Evolutionary conservation across 208 protist species (phyloP).

Genomic region (Wallacemonas collosoma): DNA sequence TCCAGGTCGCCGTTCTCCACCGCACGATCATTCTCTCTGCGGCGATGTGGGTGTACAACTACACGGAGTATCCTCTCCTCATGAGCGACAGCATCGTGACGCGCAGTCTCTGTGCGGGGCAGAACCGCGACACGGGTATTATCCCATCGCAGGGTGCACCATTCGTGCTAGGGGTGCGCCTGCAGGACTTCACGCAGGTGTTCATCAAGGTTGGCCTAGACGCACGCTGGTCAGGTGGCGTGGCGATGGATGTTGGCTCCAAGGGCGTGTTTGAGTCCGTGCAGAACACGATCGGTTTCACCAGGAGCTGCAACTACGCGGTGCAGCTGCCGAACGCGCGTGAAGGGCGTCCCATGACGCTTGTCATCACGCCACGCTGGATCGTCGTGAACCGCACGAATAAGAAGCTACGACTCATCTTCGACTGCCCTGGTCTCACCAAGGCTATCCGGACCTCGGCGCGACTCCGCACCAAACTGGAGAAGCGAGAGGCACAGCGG

Average conservation of each 20-base stretch:
- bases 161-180: slow-evolving; percentile 66
- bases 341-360: slow-evolving; percentile 60
- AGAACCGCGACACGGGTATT: slow-evolving; percentile 63
- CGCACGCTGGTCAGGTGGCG: slow-evolving; percentile 57
- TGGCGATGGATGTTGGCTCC: slow-evolving; percentile 63
- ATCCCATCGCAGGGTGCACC: slow-evolving; percentile 74
- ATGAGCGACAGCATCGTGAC: slow-evolving; percentile 53
- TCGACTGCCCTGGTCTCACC: slow-evolving; percentile 44
- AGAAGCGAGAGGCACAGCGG: slow-evolving; percentile 19
- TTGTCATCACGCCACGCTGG: slow-evolving; percentile 79
- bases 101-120: slow-evolving; percentile 54
- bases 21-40: slow-evolving; percentile 76
- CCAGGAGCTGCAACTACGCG: slow-evolving; percentile 79
- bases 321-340: slow-evolving; percentile 72
- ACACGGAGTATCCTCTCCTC: slow-evolving; percentile 78
- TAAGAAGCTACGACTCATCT: slow-evolving; percentile 61
- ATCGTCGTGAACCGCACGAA: slow-evolving; percentile 73
- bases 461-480: slow-evolving; percentile 14
- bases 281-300: slow-evolving; percentile 36
- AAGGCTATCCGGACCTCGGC: slow-evolving; percentile 27
- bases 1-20: slow-evolving; percentile 65
- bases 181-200: slow-evolving; percentile 52
- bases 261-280: slow-evolving; percentile 64
- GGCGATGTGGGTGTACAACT: slow-evolving; percentile 77
- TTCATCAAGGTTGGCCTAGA: slow-evolving; percentile 74